Evolutionary conservation across 352 stramenopile genomes (phyloP).

Genomic region (Plasmopara halstedii): DNA sequence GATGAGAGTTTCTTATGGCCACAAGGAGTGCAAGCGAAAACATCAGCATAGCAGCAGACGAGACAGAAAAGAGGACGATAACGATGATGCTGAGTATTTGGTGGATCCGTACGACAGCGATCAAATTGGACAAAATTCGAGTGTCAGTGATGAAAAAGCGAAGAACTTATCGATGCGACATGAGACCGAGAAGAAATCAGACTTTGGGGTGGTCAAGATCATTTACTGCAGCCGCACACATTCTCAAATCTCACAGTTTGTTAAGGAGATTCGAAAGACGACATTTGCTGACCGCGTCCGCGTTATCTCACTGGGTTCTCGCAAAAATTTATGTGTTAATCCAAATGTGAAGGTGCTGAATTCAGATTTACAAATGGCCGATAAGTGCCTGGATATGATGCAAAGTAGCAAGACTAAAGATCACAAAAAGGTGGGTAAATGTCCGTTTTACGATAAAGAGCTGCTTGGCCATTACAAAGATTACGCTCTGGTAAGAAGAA

Average conservation of each 20-base stretch:
- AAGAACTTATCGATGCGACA: not conserved
- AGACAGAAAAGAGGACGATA: constrained; percentile 6
- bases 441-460: constrained; percentile 77
- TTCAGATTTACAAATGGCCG: constrained; percentile 75
- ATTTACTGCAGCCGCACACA: constrained; percentile 89
- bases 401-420: constrained; percentile 54
- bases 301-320: constrained; percentile 72
- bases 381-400: constrained; percentile 84
- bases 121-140: constrained; percentile 4
- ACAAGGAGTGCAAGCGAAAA: constrained; percentile 50
- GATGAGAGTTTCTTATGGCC: constrained; percentile 48
- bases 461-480: constrained; percentile 65
- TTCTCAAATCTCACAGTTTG: constrained; percentile 86
- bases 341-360: constrained; percentile 50
- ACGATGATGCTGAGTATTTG: constrained; percentile 48
- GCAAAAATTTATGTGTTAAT: constrained; percentile 82
- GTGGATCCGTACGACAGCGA: constrained; percentile 79
- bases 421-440: constrained; percentile 52
- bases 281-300: constrained; percentile 59
- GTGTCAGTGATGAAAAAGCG: constrained; percentile 37
- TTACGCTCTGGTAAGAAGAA: constrained; percentile 52
- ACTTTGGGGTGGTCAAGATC: constrained; percentile 66
- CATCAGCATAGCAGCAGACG: constrained; percentile 4
- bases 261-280: constrained; percentile 83
- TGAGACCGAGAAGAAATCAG: constrained; percentile 14